These are phyloP conservation scores for Pulveroboletus sp. DNA, from an alignment of 768 basidiomycete genomes.

Conservation along the genomic window DNA sequence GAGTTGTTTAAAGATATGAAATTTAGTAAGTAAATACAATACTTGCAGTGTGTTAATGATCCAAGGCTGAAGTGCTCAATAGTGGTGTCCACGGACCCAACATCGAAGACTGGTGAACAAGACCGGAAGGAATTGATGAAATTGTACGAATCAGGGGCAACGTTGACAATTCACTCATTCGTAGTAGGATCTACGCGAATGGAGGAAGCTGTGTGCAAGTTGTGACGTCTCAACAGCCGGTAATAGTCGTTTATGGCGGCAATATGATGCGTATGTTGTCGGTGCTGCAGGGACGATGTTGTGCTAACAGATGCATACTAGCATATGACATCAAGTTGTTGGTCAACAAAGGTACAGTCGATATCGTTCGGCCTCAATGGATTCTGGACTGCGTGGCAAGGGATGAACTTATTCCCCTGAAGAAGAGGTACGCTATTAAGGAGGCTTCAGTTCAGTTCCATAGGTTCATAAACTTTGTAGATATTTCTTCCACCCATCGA, in stretches of 20 bases:
- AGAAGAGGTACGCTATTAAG: conserved; percentile 50
- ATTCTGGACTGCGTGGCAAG: conserved; percentile 69
- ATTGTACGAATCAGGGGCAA: conserved; percentile 40
- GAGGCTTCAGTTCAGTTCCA: neutral
- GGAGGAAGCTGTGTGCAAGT: conserved; percentile 66
- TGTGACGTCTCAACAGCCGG: conserved; percentile 46
- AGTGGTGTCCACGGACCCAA: conserved; percentile 78
- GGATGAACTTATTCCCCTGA: conserved; percentile 53
- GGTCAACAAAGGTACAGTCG: conserved; percentile 63
- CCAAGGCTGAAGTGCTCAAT: neutral
- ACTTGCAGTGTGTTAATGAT: neutral
- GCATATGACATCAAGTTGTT: conserved; percentile 68
- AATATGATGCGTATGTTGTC: conserved; percentile 54
- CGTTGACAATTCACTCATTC: conserved; percentile 1
- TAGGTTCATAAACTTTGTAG: conserved; percentile 31
- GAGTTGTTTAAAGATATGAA: conserved; percentile 69
- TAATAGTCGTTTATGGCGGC: conserved; percentile 67
- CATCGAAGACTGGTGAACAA: conserved; percentile 57
- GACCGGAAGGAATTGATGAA: conserved; percentile 68
- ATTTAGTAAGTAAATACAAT: conserved; percentile 57
- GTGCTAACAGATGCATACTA: conserved; percentile 22
- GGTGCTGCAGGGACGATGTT: neutral
- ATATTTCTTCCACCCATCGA: conserved; percentile 76
- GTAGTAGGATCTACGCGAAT: conserved; percentile 58
- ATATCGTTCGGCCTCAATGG: conserved; percentile 81